A percentile compares a stretch with the other conserved stretches of the same genome.
These are phyloP conservation scores for Bacidia gigantensis DNA, from an alignment of 495 filamentous ascomycete species.

Conservation along the genomic window DNA sequence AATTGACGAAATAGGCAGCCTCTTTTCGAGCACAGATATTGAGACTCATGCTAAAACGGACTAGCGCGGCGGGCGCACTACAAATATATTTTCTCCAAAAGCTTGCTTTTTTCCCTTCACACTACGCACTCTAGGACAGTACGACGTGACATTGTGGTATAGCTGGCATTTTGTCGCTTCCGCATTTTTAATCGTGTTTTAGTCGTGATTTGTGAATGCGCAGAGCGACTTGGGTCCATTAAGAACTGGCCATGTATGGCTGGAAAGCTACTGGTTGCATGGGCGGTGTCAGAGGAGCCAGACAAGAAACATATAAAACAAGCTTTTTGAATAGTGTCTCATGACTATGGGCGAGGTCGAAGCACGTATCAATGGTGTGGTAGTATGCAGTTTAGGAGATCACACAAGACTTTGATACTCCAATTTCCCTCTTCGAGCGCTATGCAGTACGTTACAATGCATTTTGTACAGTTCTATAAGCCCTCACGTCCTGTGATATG, in stretches of 20 bases:
- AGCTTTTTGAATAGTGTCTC: too few species aligned
- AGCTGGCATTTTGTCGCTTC: slow-evolving; percentile 51
- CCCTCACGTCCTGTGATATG: slow-evolving; percentile 18
- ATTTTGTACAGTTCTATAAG: background rate
- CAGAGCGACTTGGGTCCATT: slow-evolving; percentile 69
- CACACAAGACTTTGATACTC: background rate
- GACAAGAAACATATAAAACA: slow-evolving; percentile 42
- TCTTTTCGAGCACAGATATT: background rate
- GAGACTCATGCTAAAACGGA: background rate
- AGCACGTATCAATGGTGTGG: too few species aligned
- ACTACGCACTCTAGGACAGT: slow-evolving; percentile 81
- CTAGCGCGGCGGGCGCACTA: slow-evolving; percentile 9
- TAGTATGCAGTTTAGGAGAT: background rate
- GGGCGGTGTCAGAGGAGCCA: slow-evolving; percentile 84
- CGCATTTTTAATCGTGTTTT: slow-evolving; percentile 48
- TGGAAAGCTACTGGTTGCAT: slow-evolving; percentile 46
- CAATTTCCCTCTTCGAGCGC: background rate
- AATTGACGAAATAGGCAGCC: background rate
- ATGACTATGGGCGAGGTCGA: too few species aligned
- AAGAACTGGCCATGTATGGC: slow-evolving; percentile 75
- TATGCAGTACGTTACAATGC: background rate
- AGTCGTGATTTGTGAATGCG: slow-evolving; percentile 70
- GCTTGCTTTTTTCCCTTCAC: slow-evolving; percentile 30
- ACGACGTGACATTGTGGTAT: slow-evolving; percentile 53
- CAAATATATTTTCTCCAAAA: slow-evolving; percentile 5